phyloP scores from a whole-genome alignment of 2,329 filamentous ascomycete genomes.

The Hypoxylon sp. region DNA sequence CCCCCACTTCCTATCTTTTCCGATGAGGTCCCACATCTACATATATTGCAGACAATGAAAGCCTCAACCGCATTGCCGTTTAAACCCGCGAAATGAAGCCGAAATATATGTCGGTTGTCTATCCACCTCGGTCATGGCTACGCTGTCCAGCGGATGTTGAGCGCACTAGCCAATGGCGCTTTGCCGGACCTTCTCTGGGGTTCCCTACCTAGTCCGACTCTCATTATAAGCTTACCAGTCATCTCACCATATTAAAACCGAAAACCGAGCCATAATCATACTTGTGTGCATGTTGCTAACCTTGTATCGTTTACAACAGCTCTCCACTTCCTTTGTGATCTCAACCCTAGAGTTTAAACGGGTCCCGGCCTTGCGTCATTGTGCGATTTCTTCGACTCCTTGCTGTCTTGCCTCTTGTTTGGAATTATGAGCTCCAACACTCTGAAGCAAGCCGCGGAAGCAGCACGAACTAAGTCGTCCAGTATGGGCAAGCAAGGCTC shows the following conservation, averaged over 20 bases:
- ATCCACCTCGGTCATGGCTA: constrained; percentile 40
- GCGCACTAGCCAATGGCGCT: constrained; percentile 41
- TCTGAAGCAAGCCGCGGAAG: constrained; percentile 71
- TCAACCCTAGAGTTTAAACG: constrained; percentile 28
- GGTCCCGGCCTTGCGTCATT: constrained; percentile 25
- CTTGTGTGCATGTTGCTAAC: constrained; percentile 44
- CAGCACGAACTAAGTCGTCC: constrained; percentile 67
- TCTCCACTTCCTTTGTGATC: constrained; percentile 28
- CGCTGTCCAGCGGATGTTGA: constrained; percentile 33
- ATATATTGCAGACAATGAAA: constrained; percentile 35
- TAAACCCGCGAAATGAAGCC: constrained; percentile 35
- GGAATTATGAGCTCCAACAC: constrained; percentile 61
- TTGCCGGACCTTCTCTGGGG: constrained; percentile 38
- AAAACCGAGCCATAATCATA: constrained; percentile 29
- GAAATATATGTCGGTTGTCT: constrained; percentile 42
- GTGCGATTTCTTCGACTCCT: constrained; percentile 26
- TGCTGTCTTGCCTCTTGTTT: constrained; percentile 23
- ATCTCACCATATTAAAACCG: constrained; percentile 44
- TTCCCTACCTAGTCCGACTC: constrained; percentile 40
- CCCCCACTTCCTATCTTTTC: constrained; percentile 48
- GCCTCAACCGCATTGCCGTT: constrained; percentile 41
- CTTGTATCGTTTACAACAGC: constrained; percentile 34
- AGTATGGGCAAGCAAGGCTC: constrained; percentile 57
- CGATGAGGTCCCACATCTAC: constrained; percentile 47
- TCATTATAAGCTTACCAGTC: constrained; percentile 42